Base-by-base conservation (phyloP, 306 rosid genomes). In the Rosa persica region DNA sequence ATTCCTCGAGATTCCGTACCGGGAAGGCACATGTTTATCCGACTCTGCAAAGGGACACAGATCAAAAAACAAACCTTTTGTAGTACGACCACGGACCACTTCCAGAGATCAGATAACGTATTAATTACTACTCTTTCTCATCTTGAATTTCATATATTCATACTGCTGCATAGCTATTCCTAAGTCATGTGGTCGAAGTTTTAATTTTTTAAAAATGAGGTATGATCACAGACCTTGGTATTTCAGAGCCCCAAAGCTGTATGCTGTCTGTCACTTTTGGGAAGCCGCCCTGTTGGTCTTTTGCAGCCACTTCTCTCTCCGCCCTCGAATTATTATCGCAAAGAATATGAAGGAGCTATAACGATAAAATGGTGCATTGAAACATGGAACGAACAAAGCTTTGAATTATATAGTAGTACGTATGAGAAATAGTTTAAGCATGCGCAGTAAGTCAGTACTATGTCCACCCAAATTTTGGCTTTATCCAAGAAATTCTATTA, bases 1-100 rank as follows among this genome's bases (percentile, higher is more conserved):
- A 80, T 61, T 78, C 82, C 95, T 88, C 89, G 90, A 90, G 93
- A 85, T 86, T 90, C 91, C 86, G 89, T 61, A 74, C 88, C 85
- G 23, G 87, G 78, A 11, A 60, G 15, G 91, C 92, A 90, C 97
- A 90, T 92, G 85, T 70, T 80, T 85, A 58, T 81, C 81, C 67
- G 46, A 74, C 83, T 85, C 79, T 74, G 62, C 42, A 76, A 49
- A 48, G 74, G 44, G 48, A 72, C 72, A 38, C 38, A 76, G 46
- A 65, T 65, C 47, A 46, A 12, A 61, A 79, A 20, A 84, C 72
- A 67, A 55, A 52, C 73, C 38, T 27, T 11, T 42, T 25, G 61
- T 58, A 76, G 76, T 67, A 72, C 55, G 49, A 13, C 60, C 61
- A 68, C 40, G 78, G 79, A 68, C 85, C 82, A 60, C 72, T 80